Conservation (phyloP, 176 grass and related monocot species). For the Cocos nucifera region DNA sequence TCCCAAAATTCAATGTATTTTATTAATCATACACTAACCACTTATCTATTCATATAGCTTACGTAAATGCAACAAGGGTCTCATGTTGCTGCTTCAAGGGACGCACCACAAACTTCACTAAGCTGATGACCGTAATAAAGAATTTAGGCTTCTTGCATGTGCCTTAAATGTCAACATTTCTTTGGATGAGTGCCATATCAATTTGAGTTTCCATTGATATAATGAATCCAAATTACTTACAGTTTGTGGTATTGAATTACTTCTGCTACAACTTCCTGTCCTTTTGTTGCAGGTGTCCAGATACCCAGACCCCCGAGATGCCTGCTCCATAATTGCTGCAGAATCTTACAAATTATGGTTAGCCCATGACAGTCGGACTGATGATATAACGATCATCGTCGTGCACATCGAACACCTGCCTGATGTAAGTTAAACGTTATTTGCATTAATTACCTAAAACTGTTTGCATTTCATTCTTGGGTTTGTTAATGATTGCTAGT, state of each 20-base stretch:
- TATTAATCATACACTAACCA: no score
- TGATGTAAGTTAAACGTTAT: slow-evolving; percentile 43
- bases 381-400: slow-evolving; percentile 94
- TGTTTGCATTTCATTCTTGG: neutral
- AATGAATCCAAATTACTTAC: neutral
- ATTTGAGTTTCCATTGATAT: neutral
- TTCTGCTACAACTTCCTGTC: neutral
- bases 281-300: slow-evolving; percentile 53
- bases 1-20: no score
- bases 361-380: slow-evolving; percentile 80
- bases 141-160: no score
- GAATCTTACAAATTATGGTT: slow-evolving; percentile 89
- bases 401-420: slow-evolving; percentile 68
- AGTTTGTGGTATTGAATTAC: neutral
- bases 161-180: no score
- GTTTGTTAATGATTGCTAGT: neutral
- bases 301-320: slow-evolving; percentile 72
- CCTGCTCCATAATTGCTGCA: slow-evolving; percentile 76
- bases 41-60: no score
- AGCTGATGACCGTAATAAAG: no score
- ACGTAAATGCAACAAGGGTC: no score
- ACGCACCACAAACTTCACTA: no score
- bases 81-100: no score
- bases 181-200: no score
- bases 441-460: neutral